Evolutionary conservation across 768 basidiomycete species (phyloP).

Genomic region (Amanita polypyramis): DNA sequence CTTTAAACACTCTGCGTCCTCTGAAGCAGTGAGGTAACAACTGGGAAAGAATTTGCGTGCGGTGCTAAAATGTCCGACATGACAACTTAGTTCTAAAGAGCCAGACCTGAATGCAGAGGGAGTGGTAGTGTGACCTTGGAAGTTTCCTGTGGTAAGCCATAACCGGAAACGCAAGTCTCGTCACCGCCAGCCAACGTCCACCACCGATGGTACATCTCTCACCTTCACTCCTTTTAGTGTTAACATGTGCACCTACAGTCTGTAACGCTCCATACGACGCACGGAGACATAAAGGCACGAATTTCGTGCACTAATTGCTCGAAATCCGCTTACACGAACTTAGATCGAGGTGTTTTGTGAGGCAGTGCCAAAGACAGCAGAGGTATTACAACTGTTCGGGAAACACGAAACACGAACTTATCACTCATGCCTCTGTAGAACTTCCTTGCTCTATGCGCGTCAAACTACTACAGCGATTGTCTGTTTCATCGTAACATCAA

Average conservation of each 20-base stretch:
- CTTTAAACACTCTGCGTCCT: too few species aligned
- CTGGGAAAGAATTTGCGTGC: too few species aligned
- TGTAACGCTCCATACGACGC: conserved; percentile 89
- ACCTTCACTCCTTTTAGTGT: background rate
- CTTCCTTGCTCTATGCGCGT: conserved; percentile 89
- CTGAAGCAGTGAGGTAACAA: too few species aligned
- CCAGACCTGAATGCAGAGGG: too few species aligned
- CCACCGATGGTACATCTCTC: background rate
- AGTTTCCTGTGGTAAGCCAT: too few species aligned
- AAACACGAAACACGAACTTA: conserved; percentile 6
- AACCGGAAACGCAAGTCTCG: too few species aligned
- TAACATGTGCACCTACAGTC: conserved; percentile 40
- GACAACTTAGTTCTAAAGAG: too few species aligned
- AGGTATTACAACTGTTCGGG: conserved; percentile 37
- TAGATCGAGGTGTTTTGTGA: conserved; percentile 98
- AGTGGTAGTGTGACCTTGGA: too few species aligned
- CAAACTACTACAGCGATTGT: conserved; percentile 75
- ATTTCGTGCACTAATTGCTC: background rate
- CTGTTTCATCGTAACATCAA: conserved; percentile 94
- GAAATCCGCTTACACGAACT: background rate
- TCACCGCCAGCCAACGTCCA: background rate
- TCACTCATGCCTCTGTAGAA: conserved; percentile 43
- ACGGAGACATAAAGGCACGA: conserved; percentile 80
- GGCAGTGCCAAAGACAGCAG: conserved; percentile 88
- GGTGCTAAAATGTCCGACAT: too few species aligned